Evolutionary conservation across 1,284 basidiomycete genomes (phyloP), one percentile per base, ranked within the genome.

Genomic region (Coriolopsis trogii): DNA sequence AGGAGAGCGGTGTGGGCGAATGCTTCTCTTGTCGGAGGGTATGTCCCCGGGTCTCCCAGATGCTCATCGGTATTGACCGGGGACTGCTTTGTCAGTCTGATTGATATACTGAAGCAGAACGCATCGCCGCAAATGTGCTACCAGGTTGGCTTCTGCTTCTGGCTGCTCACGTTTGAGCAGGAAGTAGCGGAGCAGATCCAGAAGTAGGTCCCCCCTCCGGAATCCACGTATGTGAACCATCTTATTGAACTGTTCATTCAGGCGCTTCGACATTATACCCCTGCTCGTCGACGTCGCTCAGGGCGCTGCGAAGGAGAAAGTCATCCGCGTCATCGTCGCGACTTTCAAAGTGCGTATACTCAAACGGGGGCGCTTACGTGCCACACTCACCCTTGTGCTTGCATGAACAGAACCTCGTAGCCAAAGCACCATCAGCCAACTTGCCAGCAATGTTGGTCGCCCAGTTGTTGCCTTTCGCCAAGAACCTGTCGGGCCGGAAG

Each of bases 271-370:
- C 63, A 80, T 98, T 36, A 87, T 98, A 59, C 88, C 93, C n/a
- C 73, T 93, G 16, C 79, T 99, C 30, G 87, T 88, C 31, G 85
- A 90, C 37, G 85, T 95, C 25, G 94, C 94, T 2, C 92, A 95
- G 68, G 82, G 75, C 16, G 95, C 95, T 1, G 90, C 93, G 37
- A 99, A 99, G 73, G 96, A 99, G 74, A 99, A 99, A 70, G 93
- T 99, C 24, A 91, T 94, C 55, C 87, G 96, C 16, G 90, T 99
- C n/a, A 86, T 96, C 46, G 80, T 98, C 9, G 93, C 96, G 6
- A 95, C 95, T 0, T 91, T 98, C 74, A 78, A 88, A 54, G 93
- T 93, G 51, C 23, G 46, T 46, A 15, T 30, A 12, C 24, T 23
- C 2, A 4, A 2, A n/a, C 15, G 5, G 6, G 3, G n/a, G 10